Evolutionary conservation across 768 basidiomycete species (phyloP), one percentile per base, ranked within the genome.

Genomic region (Podaxis mareebaensis): DNA sequence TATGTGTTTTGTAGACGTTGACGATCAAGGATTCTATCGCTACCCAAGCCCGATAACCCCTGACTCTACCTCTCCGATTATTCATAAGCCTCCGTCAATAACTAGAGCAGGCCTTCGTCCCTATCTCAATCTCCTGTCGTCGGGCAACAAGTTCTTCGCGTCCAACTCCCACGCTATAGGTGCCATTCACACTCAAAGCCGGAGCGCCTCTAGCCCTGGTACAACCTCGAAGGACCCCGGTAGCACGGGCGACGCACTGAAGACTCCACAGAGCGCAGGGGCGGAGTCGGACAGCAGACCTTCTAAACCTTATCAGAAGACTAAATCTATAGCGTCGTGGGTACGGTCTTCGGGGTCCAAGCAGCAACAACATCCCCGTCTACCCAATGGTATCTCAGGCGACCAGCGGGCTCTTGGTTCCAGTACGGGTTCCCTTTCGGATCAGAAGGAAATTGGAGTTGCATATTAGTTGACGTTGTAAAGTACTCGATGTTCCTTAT

Each of bases 1-100:
- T 11, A 39, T 51, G 12, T 63, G 57, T 33, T 63, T 56, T 39
- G 61, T 48, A 1, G 61, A 63, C 17, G 54, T 63, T 17, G 55
- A 63, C 15, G 55, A 63, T 40, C 48, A 22, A 4, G 46, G 36
- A 4, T 63, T 63, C 24, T 63, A 63, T 33, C 44, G 54, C 4
- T 53, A 56, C 36, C 61, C 61, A 3, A 48, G 49, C 20, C 61
- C 61, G n/a, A 55, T 62, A 13, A 33, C 48, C 12, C 44, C 56
- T 11, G 61, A 49, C 6, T 20, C 55, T 13, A 30, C 30, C 24
- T 28, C 54, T 10, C 48, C 54, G 15, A 11, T 52, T 39, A 28
- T 30, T 55, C 42, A 39, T 42, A 57, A 26, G 15, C 48, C 46
- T 28, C 36, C 30, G 6, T 0, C 13, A 22, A 40, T 36, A 12